Conservation (phyloP, 768 basidiomycete species). For the Russula earlei region DNA sequence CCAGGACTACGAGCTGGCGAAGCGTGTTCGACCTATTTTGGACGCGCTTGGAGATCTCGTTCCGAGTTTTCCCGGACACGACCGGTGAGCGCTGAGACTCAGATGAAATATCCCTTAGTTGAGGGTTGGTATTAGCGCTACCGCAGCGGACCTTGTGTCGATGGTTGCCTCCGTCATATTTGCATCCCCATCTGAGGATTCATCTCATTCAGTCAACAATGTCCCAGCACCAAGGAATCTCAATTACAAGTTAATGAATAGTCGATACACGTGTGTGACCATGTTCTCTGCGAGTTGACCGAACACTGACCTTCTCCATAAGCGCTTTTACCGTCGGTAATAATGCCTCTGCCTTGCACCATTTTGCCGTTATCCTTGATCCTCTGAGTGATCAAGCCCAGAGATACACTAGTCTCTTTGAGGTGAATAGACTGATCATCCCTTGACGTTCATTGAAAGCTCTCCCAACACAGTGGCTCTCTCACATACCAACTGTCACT, state of each 20-base stretch:
- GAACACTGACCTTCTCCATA: slow-evolving; percentile 8
- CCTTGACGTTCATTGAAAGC: not conserved
- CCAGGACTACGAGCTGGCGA: slow-evolving; percentile 62
- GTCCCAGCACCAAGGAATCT: slow-evolving; percentile 48
- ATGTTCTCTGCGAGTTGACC: not conserved
- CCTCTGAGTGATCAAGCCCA: slow-evolving; percentile 81
- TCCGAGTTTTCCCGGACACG: slow-evolving; percentile 21
- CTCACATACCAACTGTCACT: slow-evolving; percentile 51
- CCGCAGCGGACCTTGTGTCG: slow-evolving; percentile 51
- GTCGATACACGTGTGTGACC: slow-evolving; percentile 52
- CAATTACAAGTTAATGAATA: slow-evolving; percentile 51
- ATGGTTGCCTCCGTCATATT: slow-evolving; percentile 66
- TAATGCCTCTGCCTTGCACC: slow-evolving; percentile 53
- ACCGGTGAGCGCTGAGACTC: not conserved
- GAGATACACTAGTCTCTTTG: slow-evolving; percentile 72
- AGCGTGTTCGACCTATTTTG: slow-evolving; percentile 60
- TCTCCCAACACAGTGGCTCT: slow-evolving; percentile 45
- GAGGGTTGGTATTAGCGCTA: slow-evolving; percentile 31
- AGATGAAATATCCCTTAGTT: not conserved
- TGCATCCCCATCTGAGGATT: slow-evolving; percentile 60
- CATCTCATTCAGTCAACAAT: slow-evolving; percentile 60
- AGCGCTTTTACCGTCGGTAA: slow-evolving; percentile 69
- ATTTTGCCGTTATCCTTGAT: slow-evolving; percentile 68
- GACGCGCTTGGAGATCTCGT: slow-evolving; percentile 50
- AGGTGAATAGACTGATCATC: slow-evolving; percentile 35